Base-by-base conservation (phyloP, 176 grass and related monocot genomes). In the Elaeis guineensis region DNA sequence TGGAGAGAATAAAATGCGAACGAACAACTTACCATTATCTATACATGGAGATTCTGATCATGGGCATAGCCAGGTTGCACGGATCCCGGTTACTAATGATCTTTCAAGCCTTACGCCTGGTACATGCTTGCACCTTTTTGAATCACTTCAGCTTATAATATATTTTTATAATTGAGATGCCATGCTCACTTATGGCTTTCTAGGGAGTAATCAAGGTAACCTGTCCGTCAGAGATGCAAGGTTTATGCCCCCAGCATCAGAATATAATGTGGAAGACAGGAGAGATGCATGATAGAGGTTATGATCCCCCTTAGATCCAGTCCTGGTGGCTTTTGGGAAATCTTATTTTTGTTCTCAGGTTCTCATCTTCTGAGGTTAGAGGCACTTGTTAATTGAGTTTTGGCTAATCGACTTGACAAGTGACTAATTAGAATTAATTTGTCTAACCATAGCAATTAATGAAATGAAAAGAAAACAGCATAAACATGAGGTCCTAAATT, bases 171-270 rank as follows among this genome's bases (percentile, higher is more conserved):
- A 16, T 56, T 11, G 54, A 21, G 26, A 61, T 60, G n/a, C 8
- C 24, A 32, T 35, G 16, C 58, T 61, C 26, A 12, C 17, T 61
- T 29, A 4, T 30, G 18, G 16, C 58, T 61, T 30, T 28, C 24
- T 61, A 61, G 58, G 58, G 28, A 23, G 26, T 61, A 24, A 30
- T 39, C 58, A 61, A 19, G 58, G 25, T 32, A 61, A 26, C 17
- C 3, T 32, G 25, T 4, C 54, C 3, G 12, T 14, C 14, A 21
- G 54, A 56, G 19, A 23, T 21, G n/a, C 54, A 56, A 56, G 19
- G 14, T 7, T 26, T 8, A n/a, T 26, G 1, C 26, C 30, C 12
- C 58, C 58, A 61, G 26, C 5, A 29, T 25, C 58, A 39, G 24
- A 61, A 19, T 5, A 5, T 19, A 16, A 19, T 26, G 30, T 18